Evolutionary conservation across 768 basidiomycete species (phyloP), one percentile per base, ranked within the genome.

Genomic region (Naganishia friedmannii): DNA sequence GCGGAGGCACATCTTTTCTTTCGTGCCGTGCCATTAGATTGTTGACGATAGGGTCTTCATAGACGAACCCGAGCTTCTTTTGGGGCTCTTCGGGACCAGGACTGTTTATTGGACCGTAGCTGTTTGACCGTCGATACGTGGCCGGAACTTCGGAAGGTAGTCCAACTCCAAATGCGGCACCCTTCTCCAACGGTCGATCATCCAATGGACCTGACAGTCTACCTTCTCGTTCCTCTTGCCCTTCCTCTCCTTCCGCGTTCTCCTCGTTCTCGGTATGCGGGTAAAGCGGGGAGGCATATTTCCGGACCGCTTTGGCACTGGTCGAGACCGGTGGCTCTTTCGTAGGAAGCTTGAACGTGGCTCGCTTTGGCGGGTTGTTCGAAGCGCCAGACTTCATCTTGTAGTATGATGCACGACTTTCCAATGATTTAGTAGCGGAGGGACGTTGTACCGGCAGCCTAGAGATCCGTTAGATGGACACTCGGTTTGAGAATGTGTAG

Each of bases 191-290:
- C 28, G 54, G 58, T 29, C 57, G 39, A 46, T 63, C 34, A 29
- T 42, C 68, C 12, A 65, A 21, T 15, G 32, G 13, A 1, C n/a
- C 37, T 12, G 42, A 34, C 13, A 19, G n/a, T 29, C 17, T n/a
- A 13, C n/a, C 21, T 39, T 23, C 32, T 29, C 13, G 42, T 3
- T 69, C 68, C n/a, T 70, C 58, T 31, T 65, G 58, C 51, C 65
- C 69, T 23, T 70, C 69, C 17, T 53, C 57, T 28, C 15, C 54
- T 12, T 63, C 68, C 10, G 10, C 54, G 21, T 26, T 23, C 28
- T 70, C 60, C 17, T 70, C 60, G 15, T 60, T 54, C 53, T 70
- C 69, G 28, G 37, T 65, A 48, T 70, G 69, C 12, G 58, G 32
- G 53, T 53, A 70, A 12, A 70, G 55, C 42, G 69, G 69, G 28